phyloP scores from a whole-genome alignment of 2,329 filamentous ascomycete genomes.

The Ceratocystis smalleyi region DNA sequence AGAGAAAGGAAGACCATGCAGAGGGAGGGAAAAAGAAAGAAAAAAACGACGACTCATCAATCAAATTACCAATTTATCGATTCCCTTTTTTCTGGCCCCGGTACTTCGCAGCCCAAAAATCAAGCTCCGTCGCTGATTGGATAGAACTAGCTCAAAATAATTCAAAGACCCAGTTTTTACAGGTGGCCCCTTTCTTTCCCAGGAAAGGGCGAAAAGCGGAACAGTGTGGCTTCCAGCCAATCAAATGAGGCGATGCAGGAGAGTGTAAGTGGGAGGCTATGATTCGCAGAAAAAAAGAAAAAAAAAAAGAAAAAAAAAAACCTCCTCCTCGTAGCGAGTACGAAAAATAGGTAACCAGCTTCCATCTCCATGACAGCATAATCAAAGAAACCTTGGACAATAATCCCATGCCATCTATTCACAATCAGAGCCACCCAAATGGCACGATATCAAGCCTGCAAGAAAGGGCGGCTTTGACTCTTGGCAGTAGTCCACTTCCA shows the following conservation, averaged over 20 bases:
- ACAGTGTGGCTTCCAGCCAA: neutral
- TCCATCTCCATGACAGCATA: no score
- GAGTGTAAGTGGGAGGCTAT: conserved; percentile 2
- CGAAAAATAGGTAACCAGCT: neutral
- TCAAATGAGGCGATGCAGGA: neutral
- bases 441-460: no score
- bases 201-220: neutral
- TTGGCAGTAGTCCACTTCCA: no score
- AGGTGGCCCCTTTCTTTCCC: neutral
- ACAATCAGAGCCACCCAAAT: no score
- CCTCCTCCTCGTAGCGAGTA: no score
- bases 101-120: conserved; percentile 13
- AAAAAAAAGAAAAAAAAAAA: neutral
- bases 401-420: no score
- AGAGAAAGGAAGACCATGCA: neutral
- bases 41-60: neutral
- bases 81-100: neutral
- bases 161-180: conserved; percentile 11
- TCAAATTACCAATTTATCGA: neutral
- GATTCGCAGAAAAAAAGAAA: neutral
- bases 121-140: neutral
- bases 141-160: neutral
- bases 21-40: neutral
- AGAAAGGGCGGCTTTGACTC: no score
- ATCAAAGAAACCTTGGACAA: no score